Conservation (phyloP, 768 basidiomycete genomes). For the Hemileccinum rubropunctum region DNA sequence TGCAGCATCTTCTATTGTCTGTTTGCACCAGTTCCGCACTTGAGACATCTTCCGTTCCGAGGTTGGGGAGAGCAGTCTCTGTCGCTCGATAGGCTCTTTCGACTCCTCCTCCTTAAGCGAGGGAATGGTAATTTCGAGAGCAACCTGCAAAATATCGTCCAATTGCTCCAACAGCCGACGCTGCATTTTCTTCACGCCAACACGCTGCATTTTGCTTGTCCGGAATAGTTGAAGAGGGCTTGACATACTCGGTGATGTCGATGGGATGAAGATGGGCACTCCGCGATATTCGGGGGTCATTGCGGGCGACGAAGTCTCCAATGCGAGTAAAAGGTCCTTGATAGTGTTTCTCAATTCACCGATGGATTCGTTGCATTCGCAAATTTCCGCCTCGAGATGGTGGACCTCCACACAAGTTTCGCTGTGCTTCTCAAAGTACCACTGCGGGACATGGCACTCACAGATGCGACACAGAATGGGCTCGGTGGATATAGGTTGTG, state of each 20-base stretch:
- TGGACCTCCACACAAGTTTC: slow-evolving; percentile 98
- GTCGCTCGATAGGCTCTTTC: slow-evolving; percentile 89
- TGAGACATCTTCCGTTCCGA: slow-evolving; percentile 86
- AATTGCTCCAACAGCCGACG: slow-evolving; percentile 81
- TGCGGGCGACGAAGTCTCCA: slow-evolving; percentile 73
- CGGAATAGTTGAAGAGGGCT: slow-evolving; percentile 80
- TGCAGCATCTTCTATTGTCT: slow-evolving; percentile 81
- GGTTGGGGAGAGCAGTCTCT: slow-evolving; percentile 82
- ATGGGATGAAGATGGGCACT: slow-evolving; percentile 76
- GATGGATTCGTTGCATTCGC: slow-evolving; percentile 91
- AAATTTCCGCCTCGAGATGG: slow-evolving; percentile 91
- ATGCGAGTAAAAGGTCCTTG: slow-evolving; percentile 65
- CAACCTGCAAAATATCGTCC: slow-evolving; percentile 79
- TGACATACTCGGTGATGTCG: slow-evolving; percentile 65
- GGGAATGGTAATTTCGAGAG: slow-evolving; percentile 81
- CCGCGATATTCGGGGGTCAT: slow-evolving; percentile 81
- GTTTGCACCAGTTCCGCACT: slow-evolving; percentile 84
- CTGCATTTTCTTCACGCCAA: slow-evolving; percentile 79
- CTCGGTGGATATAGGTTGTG: slow-evolving; percentile 73
- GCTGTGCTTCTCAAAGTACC: slow-evolving; percentile 99
- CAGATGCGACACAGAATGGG: slow-evolving; percentile 96
- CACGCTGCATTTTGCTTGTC: slow-evolving; percentile 71
- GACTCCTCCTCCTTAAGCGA: slow-evolving; percentile 89
- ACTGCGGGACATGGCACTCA: slow-evolving; percentile 93
- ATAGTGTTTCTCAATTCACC: slow-evolving; percentile 84